Base-by-base conservation (phyloP, 192 early-diverging fungal genomes). In the Backusella australiensis region DNA sequence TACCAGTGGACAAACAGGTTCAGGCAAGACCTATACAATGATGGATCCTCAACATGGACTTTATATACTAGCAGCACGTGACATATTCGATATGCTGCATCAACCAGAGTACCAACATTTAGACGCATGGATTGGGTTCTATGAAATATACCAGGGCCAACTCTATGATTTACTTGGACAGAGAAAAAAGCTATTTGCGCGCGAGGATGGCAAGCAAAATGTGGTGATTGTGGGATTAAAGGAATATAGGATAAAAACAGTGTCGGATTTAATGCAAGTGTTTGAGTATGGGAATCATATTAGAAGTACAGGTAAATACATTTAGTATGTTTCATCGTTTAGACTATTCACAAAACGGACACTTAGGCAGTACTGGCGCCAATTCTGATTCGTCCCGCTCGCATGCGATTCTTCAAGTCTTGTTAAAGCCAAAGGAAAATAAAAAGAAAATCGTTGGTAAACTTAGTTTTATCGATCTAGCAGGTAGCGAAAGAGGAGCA, bases 331-430 rank as follows among this genome's bases (percentile, higher is more conserved):
- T 38, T 38, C 17, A 42, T 21, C 74, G 12, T 72, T 91, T 91
- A 95, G 19, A 11, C 9, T 56, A 21, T 7, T 6, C 9, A 26
- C 0, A 53, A 53, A 23, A 7, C 23, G 21, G 3, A 53, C 32
- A 17, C 15, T 26, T 56, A 56, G 53, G 53, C 8, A 93, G 91
- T 1, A 99, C 98, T 6, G 96, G 95, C 2, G 97, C 97, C 49
- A 99, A 99, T 80, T 86, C 94, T 0, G 96, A 98, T 74, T 98
- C 97, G 14, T 99, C 98, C 7, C 88, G 98, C n/a, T 98, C 97
- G 2, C 98, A 99, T 82, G 98, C 98, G 23, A 97, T 99, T 42
- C 89, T 99, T 77, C 97, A 98, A 83, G 89, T 99, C 65, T 85
- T 93, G 38, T 82, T 99, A 15, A 94, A 94, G 69, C 89, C 94